Conservation (phyloP, 2,329 filamentous ascomycete genomes). For the Fonsecaea erecta region DNA sequence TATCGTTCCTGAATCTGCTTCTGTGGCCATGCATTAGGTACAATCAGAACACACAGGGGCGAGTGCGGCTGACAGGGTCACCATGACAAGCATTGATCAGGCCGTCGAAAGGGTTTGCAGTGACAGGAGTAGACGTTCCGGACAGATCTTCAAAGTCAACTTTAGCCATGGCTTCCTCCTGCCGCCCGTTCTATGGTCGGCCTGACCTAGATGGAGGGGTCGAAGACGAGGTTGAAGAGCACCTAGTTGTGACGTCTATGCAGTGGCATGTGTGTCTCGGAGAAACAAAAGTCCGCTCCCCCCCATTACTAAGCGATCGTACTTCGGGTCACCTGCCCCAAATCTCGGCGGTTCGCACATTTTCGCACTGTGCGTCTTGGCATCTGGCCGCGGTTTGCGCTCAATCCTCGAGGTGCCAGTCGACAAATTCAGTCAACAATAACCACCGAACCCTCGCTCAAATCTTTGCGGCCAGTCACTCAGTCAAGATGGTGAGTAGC, state of each 20-base stretch:
- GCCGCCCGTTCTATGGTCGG: constrained; percentile 1
- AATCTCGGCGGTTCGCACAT: constrained; percentile 8
- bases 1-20: constrained; percentile 73
- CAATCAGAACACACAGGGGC: constrained; percentile 16
- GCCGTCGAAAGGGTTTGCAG: constrained; percentile 75
- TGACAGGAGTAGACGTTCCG: constrained; percentile 40
- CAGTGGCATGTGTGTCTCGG: neutral
- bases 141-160: constrained; percentile 45
- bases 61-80: constrained; percentile 60
- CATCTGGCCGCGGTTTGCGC: constrained; percentile 28
- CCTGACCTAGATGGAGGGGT: constrained; percentile 10
- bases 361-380: constrained; percentile 32
- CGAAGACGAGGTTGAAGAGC: constrained; percentile 3
- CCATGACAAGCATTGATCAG: constrained; percentile 71
- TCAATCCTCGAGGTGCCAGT: constrained; percentile 13
- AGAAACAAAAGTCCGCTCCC: neutral
- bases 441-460: constrained; percentile 18
- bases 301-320: neutral
- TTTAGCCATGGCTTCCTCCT: constrained; percentile 37
- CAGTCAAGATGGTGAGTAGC: constrained; percentile 40
- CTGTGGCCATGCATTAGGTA: constrained; percentile 48
- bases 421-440: constrained; percentile 15
- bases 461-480: constrained; percentile 24
- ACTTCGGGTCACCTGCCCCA: constrained; percentile 20
- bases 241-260: neutral